These are phyloP conservation scores for Mariannaea sp. DNA, from an alignment of 2,329 filamentous ascomycete species.

Conservation along the genomic window DNA sequence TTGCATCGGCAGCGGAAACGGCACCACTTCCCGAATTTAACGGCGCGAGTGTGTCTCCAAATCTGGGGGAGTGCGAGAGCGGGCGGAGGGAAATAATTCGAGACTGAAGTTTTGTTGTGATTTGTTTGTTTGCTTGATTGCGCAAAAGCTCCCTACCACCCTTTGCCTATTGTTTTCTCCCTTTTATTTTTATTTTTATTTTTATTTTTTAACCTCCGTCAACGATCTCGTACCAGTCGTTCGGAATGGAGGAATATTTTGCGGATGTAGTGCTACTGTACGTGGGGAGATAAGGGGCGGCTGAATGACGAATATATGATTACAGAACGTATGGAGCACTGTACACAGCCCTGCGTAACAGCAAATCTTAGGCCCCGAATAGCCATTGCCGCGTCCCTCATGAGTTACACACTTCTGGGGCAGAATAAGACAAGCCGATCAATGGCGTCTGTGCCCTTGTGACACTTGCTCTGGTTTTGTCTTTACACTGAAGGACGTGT, in stretches of 20 bases:
- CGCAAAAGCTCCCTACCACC: too few species aligned
- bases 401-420: slow-evolving; percentile 24
- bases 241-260: slow-evolving; percentile 33
- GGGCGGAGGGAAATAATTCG: background rate
- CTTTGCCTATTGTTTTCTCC: background rate
- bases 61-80: slow-evolving; percentile 28
- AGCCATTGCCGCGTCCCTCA: too few species aligned
- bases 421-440: slow-evolving; percentile 24
- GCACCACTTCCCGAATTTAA: slow-evolving; percentile 17
- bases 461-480: background rate
- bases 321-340: too few species aligned
- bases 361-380: too few species aligned
- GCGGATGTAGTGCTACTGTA: slow-evolving; percentile 33
- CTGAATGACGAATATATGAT: background rate
- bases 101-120: slow-evolving; percentile 6
- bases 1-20: slow-evolving; percentile 15
- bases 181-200: too few species aligned
- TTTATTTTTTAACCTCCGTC: too few species aligned
- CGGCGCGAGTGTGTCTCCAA: slow-evolving; percentile 34
- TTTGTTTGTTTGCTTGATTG: slow-evolving; percentile 4
- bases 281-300: slow-evolving; percentile 6
- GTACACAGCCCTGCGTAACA: too few species aligned
- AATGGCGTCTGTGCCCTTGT: slow-evolving; percentile 12
- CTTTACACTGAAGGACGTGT: background rate
- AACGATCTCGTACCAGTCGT: slow-evolving; percentile 2